Evolutionary conservation across 257 asterid genomes (phyloP).

Genomic region (Penstemon davidsonii): DNA sequence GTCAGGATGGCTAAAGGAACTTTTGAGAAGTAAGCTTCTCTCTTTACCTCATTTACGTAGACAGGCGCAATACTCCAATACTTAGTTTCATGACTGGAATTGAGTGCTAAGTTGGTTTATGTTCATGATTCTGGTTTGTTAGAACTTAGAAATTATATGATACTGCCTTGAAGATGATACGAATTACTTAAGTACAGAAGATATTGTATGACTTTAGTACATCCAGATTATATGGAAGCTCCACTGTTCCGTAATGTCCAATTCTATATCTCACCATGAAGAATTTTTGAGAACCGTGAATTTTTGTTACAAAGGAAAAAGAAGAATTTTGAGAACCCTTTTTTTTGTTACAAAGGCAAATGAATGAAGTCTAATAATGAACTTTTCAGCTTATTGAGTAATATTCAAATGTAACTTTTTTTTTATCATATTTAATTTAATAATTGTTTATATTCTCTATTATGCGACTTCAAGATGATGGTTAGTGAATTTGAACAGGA

Average conservation of each 20-base stretch:
- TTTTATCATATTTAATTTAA: not conserved
- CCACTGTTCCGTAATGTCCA: not conserved
- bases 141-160: not conserved
- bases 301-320: not conserved
- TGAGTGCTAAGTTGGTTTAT: not conserved
- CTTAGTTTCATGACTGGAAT: conserved; percentile 3
- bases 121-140: not conserved
- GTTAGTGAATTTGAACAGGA: not conserved
- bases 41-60: not conserved
- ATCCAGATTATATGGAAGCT: not conserved
- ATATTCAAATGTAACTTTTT: conserved; percentile 14
- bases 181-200: not conserved
- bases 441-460: conserved; percentile 9
- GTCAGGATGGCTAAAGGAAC: conserved; percentile 81
- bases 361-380: not conserved
- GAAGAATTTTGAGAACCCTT: too few relatives aligned
- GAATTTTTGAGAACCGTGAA: not conserved
- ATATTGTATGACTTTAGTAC: not conserved
- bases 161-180: not conserved
- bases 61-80: not conserved
- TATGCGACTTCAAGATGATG: conserved; percentile 2
- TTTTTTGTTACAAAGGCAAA: not conserved
- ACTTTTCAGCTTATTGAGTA: conserved; percentile 5
- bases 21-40: conserved; percentile 71
- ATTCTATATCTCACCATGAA: not conserved